Evolutionary conservation across 2,329 filamentous ascomycete genomes (phyloP).

Genomic region (Pyrenochaeta sp.): DNA sequence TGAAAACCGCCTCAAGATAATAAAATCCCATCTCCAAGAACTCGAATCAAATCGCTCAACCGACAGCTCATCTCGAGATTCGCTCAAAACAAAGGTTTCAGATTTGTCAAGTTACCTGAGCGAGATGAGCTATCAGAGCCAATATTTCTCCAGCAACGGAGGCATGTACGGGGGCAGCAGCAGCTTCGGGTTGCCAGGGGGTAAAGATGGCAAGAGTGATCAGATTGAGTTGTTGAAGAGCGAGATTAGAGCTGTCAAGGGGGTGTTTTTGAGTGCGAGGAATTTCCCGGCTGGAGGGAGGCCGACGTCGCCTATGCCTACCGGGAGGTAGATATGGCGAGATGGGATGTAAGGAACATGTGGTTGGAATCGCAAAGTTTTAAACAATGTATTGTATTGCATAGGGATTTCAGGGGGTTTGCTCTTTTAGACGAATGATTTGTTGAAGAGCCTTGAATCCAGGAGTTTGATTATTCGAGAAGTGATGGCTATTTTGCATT

Average conservation of each 20-base stretch:
- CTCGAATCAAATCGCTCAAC: conserved; percentile 58
- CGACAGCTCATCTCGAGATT: conserved; percentile 59
- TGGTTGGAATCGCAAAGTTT: too few relatives aligned
- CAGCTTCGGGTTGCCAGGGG: conserved; percentile 35
- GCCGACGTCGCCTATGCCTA: conserved; percentile 24
- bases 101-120: conserved; percentile 70
- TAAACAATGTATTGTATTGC: too few relatives aligned
- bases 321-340: too few relatives aligned
- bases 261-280: conserved; percentile 75
- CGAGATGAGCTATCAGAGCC: conserved; percentile 49
- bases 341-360: too few relatives aligned
- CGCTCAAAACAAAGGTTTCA: conserved; percentile 57
- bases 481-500: neutral
- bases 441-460: too few relatives aligned
- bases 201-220: conserved; percentile 68
- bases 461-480: neutral
- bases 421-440: too few relatives aligned
- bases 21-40: conserved; percentile 60
- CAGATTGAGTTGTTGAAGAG: conserved; percentile 76
- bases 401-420: too few relatives aligned
- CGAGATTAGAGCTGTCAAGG: conserved; percentile 81
- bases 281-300: conserved; percentile 64
- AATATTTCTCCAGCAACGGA: conserved; percentile 51
- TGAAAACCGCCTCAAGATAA: conserved; percentile 56
- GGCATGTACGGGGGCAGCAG: conserved; percentile 44